Conservation (phyloP, 2,329 filamentous ascomycete species). For the Dothistroma septosporum region DNA sequence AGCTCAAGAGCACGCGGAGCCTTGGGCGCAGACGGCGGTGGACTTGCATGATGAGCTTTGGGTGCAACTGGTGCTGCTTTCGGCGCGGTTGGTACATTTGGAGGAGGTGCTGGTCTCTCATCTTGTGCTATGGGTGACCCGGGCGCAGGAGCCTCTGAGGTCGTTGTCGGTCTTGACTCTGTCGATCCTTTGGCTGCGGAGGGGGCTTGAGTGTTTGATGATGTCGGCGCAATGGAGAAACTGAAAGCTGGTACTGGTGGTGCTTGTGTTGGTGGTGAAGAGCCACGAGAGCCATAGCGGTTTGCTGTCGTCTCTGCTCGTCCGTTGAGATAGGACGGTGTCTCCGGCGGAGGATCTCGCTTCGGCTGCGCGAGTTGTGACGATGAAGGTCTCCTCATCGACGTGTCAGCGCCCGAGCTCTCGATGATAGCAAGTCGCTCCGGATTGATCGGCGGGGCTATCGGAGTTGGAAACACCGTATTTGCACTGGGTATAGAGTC, state of each 20-base stretch:
- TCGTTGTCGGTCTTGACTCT: slow-evolving; percentile 9
- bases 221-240: slow-evolving; percentile 30
- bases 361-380: slow-evolving; percentile 15
- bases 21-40: slow-evolving; percentile 31
- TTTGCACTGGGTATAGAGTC: slow-evolving; percentile 23
- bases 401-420: slow-evolving; percentile 29
- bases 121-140: slow-evolving; percentile 10
- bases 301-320: slow-evolving; percentile 46
- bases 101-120: slow-evolving; percentile 20
- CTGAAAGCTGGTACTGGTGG: slow-evolving; percentile 54
- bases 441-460: slow-evolving; percentile 30
- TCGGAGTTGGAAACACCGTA: slow-evolving; percentile 17
- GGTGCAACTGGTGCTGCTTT: slow-evolving; percentile 41
- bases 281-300: slow-evolving; percentile 44
- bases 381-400: slow-evolving; percentile 24
- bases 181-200: slow-evolving; percentile 28
- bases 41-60: slow-evolving; percentile 25
- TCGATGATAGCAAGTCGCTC: slow-evolving; percentile 33
- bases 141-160: slow-evolving; percentile 1
- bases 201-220: slow-evolving; percentile 23
- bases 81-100: slow-evolving; percentile 35
- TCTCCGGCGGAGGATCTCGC: slow-evolving; percentile 38
- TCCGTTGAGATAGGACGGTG: slow-evolving; percentile 43
- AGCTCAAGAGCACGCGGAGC: slow-evolving; percentile 32
- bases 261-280: slow-evolving; percentile 52